Evolutionary conservation across 371 early-diverging fungal genomes (phyloP), one percentile per base, ranked within the genome.

Genomic region (Massospora cicadina): DNA sequence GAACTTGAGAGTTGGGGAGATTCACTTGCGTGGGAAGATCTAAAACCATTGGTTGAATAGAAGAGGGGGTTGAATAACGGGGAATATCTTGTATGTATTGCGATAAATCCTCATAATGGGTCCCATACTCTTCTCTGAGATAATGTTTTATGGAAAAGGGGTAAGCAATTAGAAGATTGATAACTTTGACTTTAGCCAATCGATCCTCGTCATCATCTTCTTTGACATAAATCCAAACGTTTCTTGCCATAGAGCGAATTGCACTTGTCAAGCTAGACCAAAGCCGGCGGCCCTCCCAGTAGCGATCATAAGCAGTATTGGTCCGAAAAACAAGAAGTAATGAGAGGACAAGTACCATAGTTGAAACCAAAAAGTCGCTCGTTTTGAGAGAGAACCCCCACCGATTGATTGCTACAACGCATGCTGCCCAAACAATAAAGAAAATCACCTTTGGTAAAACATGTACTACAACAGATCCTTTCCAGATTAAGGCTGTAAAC

Each of bases 201-300:
- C 81, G 82, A 57, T 80, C 81, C 1, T 72, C 64, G 1, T 76
- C 74, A 62, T 71, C 74, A 0, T 69, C 68, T 65, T 76, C 78
- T 62, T 68, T 69, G 7, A 75, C 68, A 57, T 72, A 67, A 33
- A 78, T 72, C 73, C 81, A 80, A 58, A 79, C 71, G 54, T 66
- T 65, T 53, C 82, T 80, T 54, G 81, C 70, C 56, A 74, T 33
- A 66, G 72, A 71, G 26, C 79, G 75, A 30, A 80, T 71, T 26
- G 68, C 56, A 10, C 75, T 73, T 56, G 71, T 76, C 72, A 82
- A 74, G 26, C 72, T 72, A 43, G 77, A 76, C 89, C 89, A 89
- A 29, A 80, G 67, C 63, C 80, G 76, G 61, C 87, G 76, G 7
- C 85, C 90, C 68, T 88, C 90, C 85, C 85, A 87, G 72, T 77